A percentile compares a stretch with the other conserved stretches of the same genome.
phyloP scores from a whole-genome alignment of 805 yeast genomes.

The Ascoidea rubescens region DNA sequence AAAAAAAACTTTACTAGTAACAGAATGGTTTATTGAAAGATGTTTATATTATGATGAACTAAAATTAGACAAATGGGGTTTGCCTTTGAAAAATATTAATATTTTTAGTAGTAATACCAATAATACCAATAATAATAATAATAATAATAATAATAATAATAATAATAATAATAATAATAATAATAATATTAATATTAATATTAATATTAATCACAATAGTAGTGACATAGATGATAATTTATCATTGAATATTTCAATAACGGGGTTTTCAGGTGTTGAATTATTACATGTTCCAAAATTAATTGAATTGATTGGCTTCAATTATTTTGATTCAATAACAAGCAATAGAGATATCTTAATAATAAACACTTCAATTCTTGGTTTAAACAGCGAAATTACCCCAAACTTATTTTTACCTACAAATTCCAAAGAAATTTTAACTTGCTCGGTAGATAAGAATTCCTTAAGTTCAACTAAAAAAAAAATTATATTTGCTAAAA shows the following conservation, averaged over 20 bases:
- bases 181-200: conserved; percentile 8
- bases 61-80: conserved; percentile 49
- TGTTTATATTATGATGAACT: conserved; percentile 42
- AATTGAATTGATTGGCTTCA: conserved; percentile 37
- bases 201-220: too few relatives aligned
- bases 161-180: conserved; percentile 18
- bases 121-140: conserved; percentile 15
- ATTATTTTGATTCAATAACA: conserved; percentile 33
- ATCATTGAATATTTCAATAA: conserved; percentile 30
- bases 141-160: too few relatives aligned
- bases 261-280: conserved; percentile 74
- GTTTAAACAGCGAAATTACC: conserved; percentile 24
- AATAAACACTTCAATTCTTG: conserved; percentile 33
- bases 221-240: conserved; percentile 18
- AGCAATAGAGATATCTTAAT: conserved; percentile 41
- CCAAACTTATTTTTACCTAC: conserved; percentile 17
- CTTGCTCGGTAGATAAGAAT: conserved; percentile 16
- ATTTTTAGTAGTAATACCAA: conserved; percentile 16
- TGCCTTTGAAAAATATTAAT: conserved; percentile 25
- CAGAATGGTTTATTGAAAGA: conserved; percentile 77
- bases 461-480: conserved; percentile 31
- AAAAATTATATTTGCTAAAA: conserved; percentile 44
- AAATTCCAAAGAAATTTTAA: conserved; percentile 15
- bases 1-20: conserved; percentile 25
- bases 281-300: conserved; percentile 56